These are phyloP conservation scores for Priceomyces castillae DNA, from an alignment of 805 yeast genomes.

Conservation along the genomic window DNA sequence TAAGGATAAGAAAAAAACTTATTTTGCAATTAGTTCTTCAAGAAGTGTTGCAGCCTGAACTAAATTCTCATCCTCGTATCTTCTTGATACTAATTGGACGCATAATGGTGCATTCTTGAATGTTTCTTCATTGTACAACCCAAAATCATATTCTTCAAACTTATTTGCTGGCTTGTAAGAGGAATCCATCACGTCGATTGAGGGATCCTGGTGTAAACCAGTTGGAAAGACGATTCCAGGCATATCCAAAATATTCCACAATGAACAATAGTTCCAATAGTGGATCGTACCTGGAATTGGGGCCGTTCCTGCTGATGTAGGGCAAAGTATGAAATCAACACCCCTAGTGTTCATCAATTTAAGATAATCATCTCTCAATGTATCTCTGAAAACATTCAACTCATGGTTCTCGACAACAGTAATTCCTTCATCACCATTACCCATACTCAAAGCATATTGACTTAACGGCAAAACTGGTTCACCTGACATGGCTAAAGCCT, in stretches of 20 bases:
- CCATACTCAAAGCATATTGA: constrained; percentile 3
- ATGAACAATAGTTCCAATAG: constrained; percentile 21
- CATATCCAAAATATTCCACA: constrained; percentile 19
- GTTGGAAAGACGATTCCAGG: constrained; percentile 18
- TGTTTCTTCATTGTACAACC: constrained; percentile 44
- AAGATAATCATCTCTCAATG: constrained; percentile 16
- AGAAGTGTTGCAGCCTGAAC: constrained; percentile 45
- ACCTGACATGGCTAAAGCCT: constrained; percentile 2
- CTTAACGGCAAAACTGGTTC: constrained; percentile 6
- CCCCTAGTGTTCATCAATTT: constrained; percentile 10
- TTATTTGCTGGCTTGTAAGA: constrained; percentile 41
- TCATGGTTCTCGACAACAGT: constrained; percentile 12
- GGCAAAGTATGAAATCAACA: constrained; percentile 8
- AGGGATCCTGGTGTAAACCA: constrained; percentile 14
- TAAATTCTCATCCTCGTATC: constrained; percentile 57
- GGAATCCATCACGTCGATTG: constrained; percentile 13
- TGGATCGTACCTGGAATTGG: constrained; percentile 16
- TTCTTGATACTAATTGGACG: constrained; percentile 51
- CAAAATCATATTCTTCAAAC: constrained; percentile 49
- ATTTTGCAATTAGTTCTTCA: too few species aligned
- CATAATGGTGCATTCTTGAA: constrained; percentile 55
- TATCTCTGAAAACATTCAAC: constrained; percentile 3
- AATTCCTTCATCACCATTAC: constrained; percentile 17
- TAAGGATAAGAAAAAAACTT: too few species aligned
- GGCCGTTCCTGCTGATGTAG: constrained; percentile 13